These are phyloP conservation scores for Stachybotrys echinatus DNA, from an alignment of 2,329 filamentous ascomycete genomes.

Conservation along the genomic window DNA sequence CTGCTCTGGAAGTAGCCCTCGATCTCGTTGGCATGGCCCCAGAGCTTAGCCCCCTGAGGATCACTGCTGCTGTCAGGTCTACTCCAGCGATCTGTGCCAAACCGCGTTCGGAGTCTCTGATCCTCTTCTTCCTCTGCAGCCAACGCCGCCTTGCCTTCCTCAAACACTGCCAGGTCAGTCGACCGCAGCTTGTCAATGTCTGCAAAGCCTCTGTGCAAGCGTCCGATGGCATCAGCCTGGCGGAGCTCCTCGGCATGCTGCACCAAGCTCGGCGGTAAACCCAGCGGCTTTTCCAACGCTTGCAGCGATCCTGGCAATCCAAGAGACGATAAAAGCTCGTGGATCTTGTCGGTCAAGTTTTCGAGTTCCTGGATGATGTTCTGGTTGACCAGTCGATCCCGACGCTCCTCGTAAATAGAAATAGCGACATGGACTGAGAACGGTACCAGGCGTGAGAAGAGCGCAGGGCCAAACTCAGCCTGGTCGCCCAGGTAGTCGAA, in stretches of 20 bases:
- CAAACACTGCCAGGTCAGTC: slow-evolving; percentile 71
- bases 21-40: slow-evolving; percentile 70
- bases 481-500: slow-evolving; percentile 75
- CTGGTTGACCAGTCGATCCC: slow-evolving; percentile 85
- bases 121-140: slow-evolving; percentile 81
- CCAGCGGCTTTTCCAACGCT: slow-evolving; percentile 89
- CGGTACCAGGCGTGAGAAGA: slow-evolving; percentile 89
- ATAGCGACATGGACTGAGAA: slow-evolving; percentile 94
- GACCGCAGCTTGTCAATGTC: slow-evolving; percentile 88
- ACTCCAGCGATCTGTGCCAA: slow-evolving; percentile 82
- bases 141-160: slow-evolving; percentile 76
- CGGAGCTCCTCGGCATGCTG: slow-evolving; percentile 92
- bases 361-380: slow-evolving; percentile 83
- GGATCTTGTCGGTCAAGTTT: slow-evolving; percentile 70
- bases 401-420: slow-evolving; percentile 88
- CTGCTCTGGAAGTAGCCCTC: slow-evolving; percentile 75
- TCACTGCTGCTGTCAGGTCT: slow-evolving; percentile 66
- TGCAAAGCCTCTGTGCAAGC: slow-evolving; percentile 72
- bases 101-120: slow-evolving; percentile 65
- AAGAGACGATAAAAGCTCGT: slow-evolving; percentile 73
- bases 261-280: slow-evolving; percentile 75
- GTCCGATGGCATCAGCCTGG: slow-evolving; percentile 79
- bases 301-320: slow-evolving; percentile 91
- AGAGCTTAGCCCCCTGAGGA: slow-evolving; percentile 62
- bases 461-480: slow-evolving; percentile 72